phyloP scores from a whole-genome alignment of 306 rosid genomes.

The Vigna angularis region DNA sequence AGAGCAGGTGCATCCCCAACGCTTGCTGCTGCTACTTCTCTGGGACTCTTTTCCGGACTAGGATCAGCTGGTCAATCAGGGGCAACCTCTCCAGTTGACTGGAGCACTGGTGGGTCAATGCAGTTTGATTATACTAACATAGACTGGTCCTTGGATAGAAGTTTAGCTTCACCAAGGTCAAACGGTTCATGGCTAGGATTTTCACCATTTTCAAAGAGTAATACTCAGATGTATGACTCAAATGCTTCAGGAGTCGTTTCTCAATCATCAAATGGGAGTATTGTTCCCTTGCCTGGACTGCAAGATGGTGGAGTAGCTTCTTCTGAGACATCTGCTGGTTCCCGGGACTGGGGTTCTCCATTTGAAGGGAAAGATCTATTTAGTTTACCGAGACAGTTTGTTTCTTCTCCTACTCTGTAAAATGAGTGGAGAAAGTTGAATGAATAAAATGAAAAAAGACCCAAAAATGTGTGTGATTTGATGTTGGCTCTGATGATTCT shows the following conservation, averaged over 20 bases:
- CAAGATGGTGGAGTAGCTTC: slow-evolving; percentile 75
- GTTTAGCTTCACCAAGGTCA: slow-evolving; percentile 62
- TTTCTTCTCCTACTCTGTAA: slow-evolving; percentile 92
- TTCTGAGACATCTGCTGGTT: slow-evolving; percentile 64
- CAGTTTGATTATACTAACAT: slow-evolving; percentile 79
- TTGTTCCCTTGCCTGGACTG: slow-evolving; percentile 61
- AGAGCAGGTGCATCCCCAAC: slow-evolving; percentile 70
- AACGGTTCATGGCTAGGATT: slow-evolving; percentile 73
- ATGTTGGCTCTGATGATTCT: slow-evolving; percentile 69
- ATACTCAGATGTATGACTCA: slow-evolving; percentile 59
- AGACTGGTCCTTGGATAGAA: slow-evolving; percentile 91
- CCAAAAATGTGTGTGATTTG: slow-evolving; percentile 71
- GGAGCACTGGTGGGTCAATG: slow-evolving; percentile 81
- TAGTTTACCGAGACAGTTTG: slow-evolving; percentile 95
- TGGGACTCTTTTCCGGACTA: slow-evolving; percentile 89
- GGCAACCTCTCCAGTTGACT: slow-evolving; percentile 80
- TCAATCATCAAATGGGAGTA: slow-evolving; percentile 70
- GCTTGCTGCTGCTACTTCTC: slow-evolving; percentile 86
- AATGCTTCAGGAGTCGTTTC: slow-evolving; percentile 63
- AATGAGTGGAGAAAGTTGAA: slow-evolving; percentile 54
- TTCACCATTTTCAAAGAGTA: slow-evolving; percentile 66
- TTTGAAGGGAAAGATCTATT: slow-evolving; percentile 98
- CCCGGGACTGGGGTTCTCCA: slow-evolving; percentile 93
- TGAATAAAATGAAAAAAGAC: slow-evolving; percentile 67
- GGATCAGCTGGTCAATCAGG: slow-evolving; percentile 84